phyloP scores from a whole-genome alignment of 2,329 filamentous ascomycete genomes.

The Nakataea oryzae region DNA sequence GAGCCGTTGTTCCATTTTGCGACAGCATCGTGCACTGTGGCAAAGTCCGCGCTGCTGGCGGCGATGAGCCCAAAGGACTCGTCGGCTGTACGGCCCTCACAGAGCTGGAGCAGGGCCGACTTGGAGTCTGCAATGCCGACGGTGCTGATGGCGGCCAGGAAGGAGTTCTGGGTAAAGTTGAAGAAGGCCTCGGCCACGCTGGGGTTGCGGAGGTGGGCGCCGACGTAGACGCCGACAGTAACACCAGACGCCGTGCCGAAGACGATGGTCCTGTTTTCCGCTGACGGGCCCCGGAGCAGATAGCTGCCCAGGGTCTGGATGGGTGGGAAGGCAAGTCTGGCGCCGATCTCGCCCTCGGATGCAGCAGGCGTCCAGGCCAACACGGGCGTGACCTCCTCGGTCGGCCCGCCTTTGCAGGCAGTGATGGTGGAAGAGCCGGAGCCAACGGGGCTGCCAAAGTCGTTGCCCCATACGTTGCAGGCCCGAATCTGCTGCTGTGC shows the following conservation, averaged over 20 bases:
- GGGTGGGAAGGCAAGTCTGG: constrained; percentile 1
- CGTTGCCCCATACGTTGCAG: constrained; percentile 5
- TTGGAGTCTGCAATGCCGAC: constrained; percentile 2
- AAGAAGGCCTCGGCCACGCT: constrained; percentile 5
- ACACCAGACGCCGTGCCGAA: constrained; percentile 5
- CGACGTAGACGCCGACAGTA: constrained; percentile 5
- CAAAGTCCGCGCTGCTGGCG: background rate
- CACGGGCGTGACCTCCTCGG: background rate
- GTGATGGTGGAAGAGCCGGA: background rate
- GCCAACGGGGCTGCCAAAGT: background rate
- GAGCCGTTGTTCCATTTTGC: constrained; percentile 3
- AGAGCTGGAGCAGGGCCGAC: background rate
- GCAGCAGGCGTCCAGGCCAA: constrained; percentile 5
- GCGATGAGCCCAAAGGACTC: constrained; percentile 3
- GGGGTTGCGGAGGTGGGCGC: constrained; percentile 2
- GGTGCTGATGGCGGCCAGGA: background rate
- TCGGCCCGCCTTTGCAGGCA: background rate
- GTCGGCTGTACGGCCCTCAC: background rate
- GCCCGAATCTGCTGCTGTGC: constrained; percentile 5
- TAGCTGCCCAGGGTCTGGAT: background rate
- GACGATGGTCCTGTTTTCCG: constrained; percentile 4
- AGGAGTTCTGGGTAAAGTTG: background rate
- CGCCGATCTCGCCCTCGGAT: constrained; percentile 4
- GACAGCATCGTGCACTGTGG: constrained; percentile 1
- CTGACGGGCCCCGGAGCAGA: background rate